Conservation (phyloP, 1,284 basidiomycete genomes). For the Mycena sp. region DNA sequence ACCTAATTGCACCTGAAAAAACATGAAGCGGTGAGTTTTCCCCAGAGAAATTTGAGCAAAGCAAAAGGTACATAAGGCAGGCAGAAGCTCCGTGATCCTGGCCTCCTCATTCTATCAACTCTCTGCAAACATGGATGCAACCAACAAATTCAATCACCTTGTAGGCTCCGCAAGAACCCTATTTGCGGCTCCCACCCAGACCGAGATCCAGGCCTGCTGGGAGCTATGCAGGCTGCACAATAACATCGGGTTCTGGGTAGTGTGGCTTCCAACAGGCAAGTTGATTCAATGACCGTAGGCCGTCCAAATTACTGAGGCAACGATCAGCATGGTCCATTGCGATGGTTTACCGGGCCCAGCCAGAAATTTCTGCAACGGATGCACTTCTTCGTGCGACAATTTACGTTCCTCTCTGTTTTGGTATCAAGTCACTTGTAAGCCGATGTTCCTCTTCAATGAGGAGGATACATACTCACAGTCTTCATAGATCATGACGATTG, state of each 20-base stretch:
- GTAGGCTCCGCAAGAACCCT: not conserved
- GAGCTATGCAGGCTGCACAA: conserved; percentile 43
- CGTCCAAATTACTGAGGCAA: not conserved
- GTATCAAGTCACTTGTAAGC: conserved; percentile 43
- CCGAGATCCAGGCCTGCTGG: conserved; percentile 40
- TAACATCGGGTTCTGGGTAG: conserved; percentile 45
- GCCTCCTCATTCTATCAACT: too few relatives aligned
- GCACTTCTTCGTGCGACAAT: conserved; percentile 28
- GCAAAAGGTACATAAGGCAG: too few relatives aligned
- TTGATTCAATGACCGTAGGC: not conserved
- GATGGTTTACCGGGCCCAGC: conserved; percentile 40
- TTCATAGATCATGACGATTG: conserved; percentile 44
- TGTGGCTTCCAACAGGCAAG: conserved; percentile 41
- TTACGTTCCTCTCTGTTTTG: conserved; percentile 43
- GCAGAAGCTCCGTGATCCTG: too few relatives aligned
- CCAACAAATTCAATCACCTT: not conserved
- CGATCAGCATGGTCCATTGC: conserved; percentile 41
- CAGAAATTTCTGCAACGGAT: conserved; percentile 27
- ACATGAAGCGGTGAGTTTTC: too few relatives aligned
- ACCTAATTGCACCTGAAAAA: too few relatives aligned
- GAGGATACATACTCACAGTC: not conserved
- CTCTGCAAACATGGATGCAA: too few relatives aligned
- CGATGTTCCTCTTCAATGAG: not conserved
- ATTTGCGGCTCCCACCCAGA: conserved; percentile 18
- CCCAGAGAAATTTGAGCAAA: too few relatives aligned